Percentiles rank a stretch among this genome's conserved stretches.
Evolutionary conservation across 371 early-diverging fungal genomes (phyloP).

Genomic region (Zychaea mexicana): DNA sequence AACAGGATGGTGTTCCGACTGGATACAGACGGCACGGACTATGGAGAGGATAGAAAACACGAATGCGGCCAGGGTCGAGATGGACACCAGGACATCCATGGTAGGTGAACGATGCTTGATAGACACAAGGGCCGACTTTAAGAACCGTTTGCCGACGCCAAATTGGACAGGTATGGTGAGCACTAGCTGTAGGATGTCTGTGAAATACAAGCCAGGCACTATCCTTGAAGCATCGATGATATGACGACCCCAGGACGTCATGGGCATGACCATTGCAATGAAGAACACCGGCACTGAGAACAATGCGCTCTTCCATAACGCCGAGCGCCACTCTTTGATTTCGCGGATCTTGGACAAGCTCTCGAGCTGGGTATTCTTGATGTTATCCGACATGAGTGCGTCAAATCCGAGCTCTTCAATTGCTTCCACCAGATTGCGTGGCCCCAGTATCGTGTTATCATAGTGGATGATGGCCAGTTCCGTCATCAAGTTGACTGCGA

Average conservation of each 20-base stretch:
- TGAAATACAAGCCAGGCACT: conserved; percentile 66
- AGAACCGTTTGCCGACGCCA: conserved; percentile 82
- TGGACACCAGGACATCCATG: conserved; percentile 94
- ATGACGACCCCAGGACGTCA: conserved; percentile 46
- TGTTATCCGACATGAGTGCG: conserved; percentile 68
- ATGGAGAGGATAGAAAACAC: conserved; percentile 72
- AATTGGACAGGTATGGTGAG: conserved; percentile 94
- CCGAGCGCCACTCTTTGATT: conserved; percentile 78
- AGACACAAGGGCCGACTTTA: conserved; percentile 77
- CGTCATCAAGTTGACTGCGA: conserved; percentile 76
- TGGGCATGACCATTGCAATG: conserved; percentile 84
- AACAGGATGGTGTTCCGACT: conserved; percentile 58
- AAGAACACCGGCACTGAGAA: conserved; percentile 87
- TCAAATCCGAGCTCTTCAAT: conserved; percentile 89
- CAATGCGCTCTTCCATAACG: conserved; percentile 59
- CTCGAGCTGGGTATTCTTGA: conserved; percentile 81
- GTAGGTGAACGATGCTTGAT: conserved; percentile 82
- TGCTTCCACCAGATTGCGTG: conserved; percentile 77
- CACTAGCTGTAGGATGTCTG: conserved; percentile 55
- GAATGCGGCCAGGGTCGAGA: conserved; percentile 88
- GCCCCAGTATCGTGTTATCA: conserved; percentile 62
- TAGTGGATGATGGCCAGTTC: conserved; percentile 74
- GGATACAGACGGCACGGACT: conserved; percentile 44
- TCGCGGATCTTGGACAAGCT: conserved; percentile 86
- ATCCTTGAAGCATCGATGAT: conserved; percentile 33